Base-by-base conservation (phyloP, 2,329 filamentous ascomycete species). In the Calycina herbarum region DNA sequence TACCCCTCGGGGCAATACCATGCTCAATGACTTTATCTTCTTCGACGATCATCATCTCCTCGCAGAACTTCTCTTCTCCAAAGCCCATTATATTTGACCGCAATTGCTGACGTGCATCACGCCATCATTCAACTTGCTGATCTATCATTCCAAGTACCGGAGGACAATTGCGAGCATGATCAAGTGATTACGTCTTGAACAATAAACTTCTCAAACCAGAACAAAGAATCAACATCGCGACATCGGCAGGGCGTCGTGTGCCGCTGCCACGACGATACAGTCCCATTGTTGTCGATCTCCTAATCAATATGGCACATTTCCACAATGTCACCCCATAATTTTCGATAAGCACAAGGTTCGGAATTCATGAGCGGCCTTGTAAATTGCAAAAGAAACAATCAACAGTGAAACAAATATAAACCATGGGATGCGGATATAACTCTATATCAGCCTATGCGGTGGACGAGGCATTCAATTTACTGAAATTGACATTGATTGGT, bases 1-100 rank as follows among this genome's bases (percentile, higher is more conserved):
- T 57, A 17, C 11, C 56, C 27, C 27, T 57, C 56, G 56, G 56
- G 56, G 48, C 27, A 57, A 57, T 20, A 35, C 29, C 56, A 57
- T 57, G 56, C 11, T 35, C 8, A 27, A 35, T 17, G 35, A 57
- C 56, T 57, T 27, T 57, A 57, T 31, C 27, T 57, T 57, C 13
- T 33, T 57, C 8, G 29, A n/a, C 56, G 29, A 57, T 57, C 51
- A 31, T 29, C 20, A 29, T 56, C 27, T 29, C 20, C 20, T 57
- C 56, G 56, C 15, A 24, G n/a, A 27, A 27, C 48, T 54, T 13
- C 20, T 13, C 48, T 54, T 24, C 48, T 24, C 48, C 20, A 24
- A 24, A 24, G 1, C 45, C 45, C n/a, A 48, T n/a, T 48, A 1
- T 48, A 48, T 51, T 24, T 5, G 20, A 24, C 45, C 10, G n/a